A percentile compares a stretch with the other conserved stretches of the same genome.
Evolutionary conservation across 257 asterid genomes (phyloP).

Genomic region (Capsicum chinense): DNA sequence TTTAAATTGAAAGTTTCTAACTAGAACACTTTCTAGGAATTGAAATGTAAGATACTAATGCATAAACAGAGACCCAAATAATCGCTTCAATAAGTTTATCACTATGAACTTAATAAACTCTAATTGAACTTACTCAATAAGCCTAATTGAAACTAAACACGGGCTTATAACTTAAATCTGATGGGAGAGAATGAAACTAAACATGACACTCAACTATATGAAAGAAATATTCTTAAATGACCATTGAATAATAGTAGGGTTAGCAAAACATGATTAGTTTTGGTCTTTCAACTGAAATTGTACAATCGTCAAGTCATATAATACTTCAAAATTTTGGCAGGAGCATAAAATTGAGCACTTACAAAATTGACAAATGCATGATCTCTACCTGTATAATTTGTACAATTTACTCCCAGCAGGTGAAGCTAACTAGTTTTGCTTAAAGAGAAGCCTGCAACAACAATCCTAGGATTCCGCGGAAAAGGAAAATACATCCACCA

Average conservation of each 20-base stretch:
- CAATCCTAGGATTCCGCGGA: background rate
- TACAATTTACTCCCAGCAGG: background rate
- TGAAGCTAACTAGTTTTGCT: constrained; percentile 11
- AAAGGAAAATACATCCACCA: background rate
- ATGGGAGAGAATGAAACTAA: background rate
- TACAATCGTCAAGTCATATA: background rate
- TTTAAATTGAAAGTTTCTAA: too few relatives aligned
- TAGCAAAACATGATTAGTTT: background rate
- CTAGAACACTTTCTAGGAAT: too few relatives aligned
- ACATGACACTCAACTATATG: background rate
- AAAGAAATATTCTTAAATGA: too few relatives aligned
- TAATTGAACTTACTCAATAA: background rate
- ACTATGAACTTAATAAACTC: background rate
- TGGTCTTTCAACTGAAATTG: background rate
- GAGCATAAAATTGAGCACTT: background rate
- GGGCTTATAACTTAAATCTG: background rate
- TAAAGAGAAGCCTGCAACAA: background rate
- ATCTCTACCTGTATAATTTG: background rate
- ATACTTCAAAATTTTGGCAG: background rate
- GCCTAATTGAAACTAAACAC: background rate
- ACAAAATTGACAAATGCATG: background rate
- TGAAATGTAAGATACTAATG: too few relatives aligned
- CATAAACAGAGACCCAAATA: background rate
- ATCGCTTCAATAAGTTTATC: background rate
- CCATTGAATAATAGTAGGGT: background rate